phyloP scores from a whole-genome alignment of 2,329 filamentous ascomycete genomes.

The Phialophora expanda region DNA sequence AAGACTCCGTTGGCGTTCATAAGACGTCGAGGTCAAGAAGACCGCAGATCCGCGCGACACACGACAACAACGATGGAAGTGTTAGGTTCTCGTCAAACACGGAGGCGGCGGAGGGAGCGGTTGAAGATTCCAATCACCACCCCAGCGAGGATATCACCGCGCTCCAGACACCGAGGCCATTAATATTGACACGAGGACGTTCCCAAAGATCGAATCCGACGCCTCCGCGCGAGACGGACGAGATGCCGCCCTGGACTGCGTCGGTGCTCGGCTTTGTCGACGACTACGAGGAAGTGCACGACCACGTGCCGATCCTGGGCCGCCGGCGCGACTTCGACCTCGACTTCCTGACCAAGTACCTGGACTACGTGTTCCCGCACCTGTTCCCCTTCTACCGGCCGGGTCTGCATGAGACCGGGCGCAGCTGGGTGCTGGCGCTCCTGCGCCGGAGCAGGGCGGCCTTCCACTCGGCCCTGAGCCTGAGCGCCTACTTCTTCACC shows the following conservation, averaged over 20 bases:
- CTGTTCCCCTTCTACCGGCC: constrained; percentile 68
- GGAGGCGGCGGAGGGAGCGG: background rate
- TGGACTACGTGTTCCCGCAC: constrained; percentile 67
- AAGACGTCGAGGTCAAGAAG: background rate
- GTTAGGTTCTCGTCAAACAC: background rate
- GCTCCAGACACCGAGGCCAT: background rate
- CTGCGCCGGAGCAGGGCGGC: constrained; percentile 58
- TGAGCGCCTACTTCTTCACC: constrained; percentile 64
- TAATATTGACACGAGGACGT: background rate
- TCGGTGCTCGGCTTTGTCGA: constrained; percentile 16
- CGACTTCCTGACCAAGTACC: constrained; percentile 61
- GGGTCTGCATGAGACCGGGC: constrained; percentile 59
- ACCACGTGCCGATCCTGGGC: constrained; percentile 22
- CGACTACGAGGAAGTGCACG: constrained; percentile 21
- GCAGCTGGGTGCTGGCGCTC: constrained; percentile 65
- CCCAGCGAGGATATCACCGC: background rate
- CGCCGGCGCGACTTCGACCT: constrained; percentile 30
- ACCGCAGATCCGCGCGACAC: background rate
- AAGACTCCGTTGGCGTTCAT: background rate
- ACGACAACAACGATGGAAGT: background rate
- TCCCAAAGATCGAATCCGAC: background rate
- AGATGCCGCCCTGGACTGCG: background rate
- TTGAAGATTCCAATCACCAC: background rate
- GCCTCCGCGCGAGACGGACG: background rate
- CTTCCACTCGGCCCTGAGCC: constrained; percentile 62